Conservation (phyloP, 192 early-diverging fungal species). For the Coemansia sp. region DNA sequence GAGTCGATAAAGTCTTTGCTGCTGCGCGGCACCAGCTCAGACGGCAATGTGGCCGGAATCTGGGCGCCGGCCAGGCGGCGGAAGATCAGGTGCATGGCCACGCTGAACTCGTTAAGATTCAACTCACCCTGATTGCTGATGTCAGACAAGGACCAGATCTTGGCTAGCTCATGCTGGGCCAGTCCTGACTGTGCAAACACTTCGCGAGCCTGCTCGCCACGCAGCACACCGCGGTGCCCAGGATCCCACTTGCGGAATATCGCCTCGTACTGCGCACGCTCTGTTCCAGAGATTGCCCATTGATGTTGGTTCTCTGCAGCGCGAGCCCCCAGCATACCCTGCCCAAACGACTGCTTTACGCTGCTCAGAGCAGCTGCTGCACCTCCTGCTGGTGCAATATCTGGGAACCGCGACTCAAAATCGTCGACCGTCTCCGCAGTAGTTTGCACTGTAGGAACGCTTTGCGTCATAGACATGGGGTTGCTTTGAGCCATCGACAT, state of each 20-base stretch:
- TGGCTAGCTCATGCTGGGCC: slow-evolving; percentile 54
- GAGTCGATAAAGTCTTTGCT: slow-evolving; percentile 76
- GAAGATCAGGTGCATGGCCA: slow-evolving; percentile 96
- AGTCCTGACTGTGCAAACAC: slow-evolving; percentile 63
- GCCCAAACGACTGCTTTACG: slow-evolving; percentile 37
- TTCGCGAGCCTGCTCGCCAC: slow-evolving; percentile 58
- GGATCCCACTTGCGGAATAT: slow-evolving; percentile 58
- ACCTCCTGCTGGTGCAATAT: slow-evolving; percentile 18
- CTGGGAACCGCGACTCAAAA: slow-evolving; percentile 45
- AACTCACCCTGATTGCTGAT: slow-evolving; percentile 71
- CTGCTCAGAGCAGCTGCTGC: slow-evolving; percentile 24
- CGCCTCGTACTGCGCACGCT: slow-evolving; percentile 44
- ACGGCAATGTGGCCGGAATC: slow-evolving; percentile 75
- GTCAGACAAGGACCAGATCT: slow-evolving; percentile 56
- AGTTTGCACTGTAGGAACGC: neutral
- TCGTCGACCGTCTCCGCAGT: slow-evolving; percentile 22
- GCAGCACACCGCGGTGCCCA: slow-evolving; percentile 49
- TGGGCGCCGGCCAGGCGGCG: slow-evolving; percentile 79
- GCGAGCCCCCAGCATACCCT: slow-evolving; percentile 23
- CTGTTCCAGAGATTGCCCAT: slow-evolving; percentile 39
- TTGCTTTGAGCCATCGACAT: neutral
- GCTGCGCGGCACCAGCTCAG: slow-evolving; percentile 84
- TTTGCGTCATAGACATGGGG: neutral
- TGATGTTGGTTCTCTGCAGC: slow-evolving; percentile 31
- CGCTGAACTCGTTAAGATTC: slow-evolving; percentile 91